These are phyloP conservation scores for Pythium vanterpoolii DNA, from an alignment of 352 stramenopile species.

Conservation along the genomic window DNA sequence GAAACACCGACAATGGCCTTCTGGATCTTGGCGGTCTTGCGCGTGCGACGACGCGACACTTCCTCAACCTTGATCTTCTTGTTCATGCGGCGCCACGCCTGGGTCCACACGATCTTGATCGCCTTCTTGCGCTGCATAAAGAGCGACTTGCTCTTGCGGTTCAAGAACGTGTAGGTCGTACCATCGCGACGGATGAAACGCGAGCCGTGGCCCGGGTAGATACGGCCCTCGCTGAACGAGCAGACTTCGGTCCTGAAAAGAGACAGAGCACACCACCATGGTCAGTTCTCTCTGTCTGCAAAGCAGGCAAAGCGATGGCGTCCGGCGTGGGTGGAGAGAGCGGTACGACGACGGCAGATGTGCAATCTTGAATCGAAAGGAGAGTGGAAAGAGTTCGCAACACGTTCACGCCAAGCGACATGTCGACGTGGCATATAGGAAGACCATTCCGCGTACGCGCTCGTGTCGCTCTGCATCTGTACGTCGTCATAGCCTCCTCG, in stretches of 20 bases:
- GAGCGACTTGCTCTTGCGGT: constrained; percentile 97
- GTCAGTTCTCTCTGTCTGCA: constrained; percentile 8
- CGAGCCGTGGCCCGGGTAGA: constrained; percentile 99
- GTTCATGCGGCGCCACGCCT: constrained; percentile 97
- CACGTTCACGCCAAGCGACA: background rate
- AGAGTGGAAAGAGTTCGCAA: background rate
- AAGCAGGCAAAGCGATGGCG: background rate
- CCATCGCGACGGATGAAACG: constrained; percentile 98
- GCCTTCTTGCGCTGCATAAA: constrained; percentile 99
- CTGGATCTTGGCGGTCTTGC: constrained; percentile 96
- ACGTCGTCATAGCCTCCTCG: background rate
- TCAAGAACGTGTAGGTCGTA: constrained; percentile 94
- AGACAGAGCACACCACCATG: background rate
- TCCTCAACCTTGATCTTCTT: constrained; percentile 98
- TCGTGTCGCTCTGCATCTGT: background rate
- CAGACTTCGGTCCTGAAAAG: constrained; percentile 83
- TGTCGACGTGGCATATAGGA: background rate
- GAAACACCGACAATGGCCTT: constrained; percentile 96
- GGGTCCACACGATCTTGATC: constrained; percentile 99
- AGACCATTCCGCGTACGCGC: background rate
- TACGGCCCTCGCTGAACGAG: constrained; percentile 87
- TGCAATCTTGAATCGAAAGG: background rate
- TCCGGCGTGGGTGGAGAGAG: background rate
- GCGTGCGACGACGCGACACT: constrained; percentile 75
- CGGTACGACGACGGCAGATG: background rate